These are phyloP conservation scores for Fusarium setosum DNA, from an alignment of 2,329 filamentous ascomycete species.

Conservation along the genomic window DNA sequence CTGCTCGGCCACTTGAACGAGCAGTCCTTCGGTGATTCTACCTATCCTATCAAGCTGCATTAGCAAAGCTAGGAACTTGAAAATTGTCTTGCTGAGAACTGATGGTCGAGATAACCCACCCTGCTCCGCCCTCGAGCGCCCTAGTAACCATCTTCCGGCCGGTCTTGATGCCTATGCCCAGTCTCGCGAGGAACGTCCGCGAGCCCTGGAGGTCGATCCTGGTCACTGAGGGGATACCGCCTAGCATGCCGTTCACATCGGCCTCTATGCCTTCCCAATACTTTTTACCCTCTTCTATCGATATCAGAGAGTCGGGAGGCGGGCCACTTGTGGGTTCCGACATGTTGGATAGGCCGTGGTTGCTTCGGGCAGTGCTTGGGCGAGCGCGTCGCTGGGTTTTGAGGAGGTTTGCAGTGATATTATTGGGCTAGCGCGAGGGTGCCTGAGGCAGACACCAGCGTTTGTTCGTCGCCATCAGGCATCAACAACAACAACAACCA, in stretches of 20 bases:
- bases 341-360: constrained; percentile 6
- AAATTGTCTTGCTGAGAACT: neutral
- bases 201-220: constrained; percentile 77
- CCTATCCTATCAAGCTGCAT: constrained; percentile 73
- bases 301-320: constrained; percentile 49
- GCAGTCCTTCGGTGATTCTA: constrained; percentile 80
- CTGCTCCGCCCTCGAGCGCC: constrained; percentile 54
- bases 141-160: constrained; percentile 44
- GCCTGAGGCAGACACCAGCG: neutral
- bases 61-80: neutral
- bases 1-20: constrained; percentile 74
- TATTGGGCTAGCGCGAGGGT: neutral
- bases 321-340: neutral
- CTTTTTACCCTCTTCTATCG: constrained; percentile 48
- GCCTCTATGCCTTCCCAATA: constrained; percentile 62
- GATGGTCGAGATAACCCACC: constrained; percentile 42
- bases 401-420: neutral
- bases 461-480: neutral
- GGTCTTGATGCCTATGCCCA: constrained; percentile 58
- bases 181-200: constrained; percentile 74
- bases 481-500: too few species aligned
- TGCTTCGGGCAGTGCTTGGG: too few species aligned
- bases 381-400: neutral
- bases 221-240: constrained; percentile 69
- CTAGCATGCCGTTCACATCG: constrained; percentile 79